Base-by-base conservation (phyloP, 495 filamentous ascomycete species). In the Chaetomidium leptoderma region DNA sequence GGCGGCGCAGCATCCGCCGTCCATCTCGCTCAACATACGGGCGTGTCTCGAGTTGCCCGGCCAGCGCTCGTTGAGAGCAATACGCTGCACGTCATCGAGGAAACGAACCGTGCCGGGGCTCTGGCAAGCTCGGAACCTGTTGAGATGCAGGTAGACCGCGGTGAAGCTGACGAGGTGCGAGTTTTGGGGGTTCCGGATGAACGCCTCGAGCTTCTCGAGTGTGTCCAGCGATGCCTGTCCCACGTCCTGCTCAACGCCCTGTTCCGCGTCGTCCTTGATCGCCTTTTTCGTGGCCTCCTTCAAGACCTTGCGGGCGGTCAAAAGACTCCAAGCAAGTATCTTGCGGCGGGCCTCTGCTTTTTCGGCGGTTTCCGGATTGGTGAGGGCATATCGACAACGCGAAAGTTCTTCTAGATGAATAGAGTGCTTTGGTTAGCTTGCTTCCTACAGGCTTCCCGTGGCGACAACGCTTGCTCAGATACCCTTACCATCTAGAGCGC, bases 111-210 rank as follows among this genome's bases (percentile, higher is more conserved):
- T 53, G 13, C 24, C 50, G 16, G 14, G 36, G 24, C 17, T 21
- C 2, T 21, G 6, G 50, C 16, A 53, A 13, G 35, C 24, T 16
- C 36, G 23, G 23, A 29, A 5, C 50, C 24, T 27, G 36, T 17
- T 29, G n/a, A 42, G 21, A 13, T 39, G 35, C 23, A 29, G 21
- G 10, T 19, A 21, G 7, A 53, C 4, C 14, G 35, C 35, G 14
- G 35, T n/a, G 29, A 53, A 19, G 16, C 26, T 53, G 35, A 53
- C 50, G 35, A 53, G 6, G 50, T n/a, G 14, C n/a, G 24, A 17
- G 36, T 30, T 40, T 3, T 17, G 8, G 2, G 50, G 23, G 10
- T 50, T 19, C 5, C 19, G 2, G 2, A 26, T 19, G 30, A 50
- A 50, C 4, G 30, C 29, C 29, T 35, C 47, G 47, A 50, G 1